These are phyloP conservation scores for Strobilomyces echinocephalus DNA, from an alignment of 768 basidiomycete genomes.

Conservation along the genomic window DNA sequence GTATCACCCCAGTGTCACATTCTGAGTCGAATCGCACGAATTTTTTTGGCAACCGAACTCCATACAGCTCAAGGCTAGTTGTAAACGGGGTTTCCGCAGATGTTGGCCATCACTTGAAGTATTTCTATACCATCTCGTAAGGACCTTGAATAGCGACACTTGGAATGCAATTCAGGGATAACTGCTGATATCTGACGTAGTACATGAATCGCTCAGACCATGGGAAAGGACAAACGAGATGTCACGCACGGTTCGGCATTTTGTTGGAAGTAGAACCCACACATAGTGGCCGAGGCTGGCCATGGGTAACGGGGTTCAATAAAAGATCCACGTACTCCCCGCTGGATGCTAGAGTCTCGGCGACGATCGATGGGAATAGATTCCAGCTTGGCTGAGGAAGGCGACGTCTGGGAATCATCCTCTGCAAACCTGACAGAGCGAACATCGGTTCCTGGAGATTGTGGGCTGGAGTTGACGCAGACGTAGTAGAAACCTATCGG, in stretches of 20 bases:
- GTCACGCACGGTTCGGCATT: conserved; percentile 85
- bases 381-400: conserved; percentile 34
- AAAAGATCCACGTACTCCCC: conserved; percentile 43
- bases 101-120: too few species aligned
- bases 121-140: too few species aligned
- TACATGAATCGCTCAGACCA: conserved; percentile 7
- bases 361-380: conserved; percentile 35
- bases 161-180: too few species aligned
- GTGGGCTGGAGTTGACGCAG: conserved; percentile 86
- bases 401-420: conserved; percentile 26
- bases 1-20: too few species aligned
- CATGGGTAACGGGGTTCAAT: conserved; percentile 43
- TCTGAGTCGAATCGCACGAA: too few species aligned
- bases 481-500: conserved; percentile 86
- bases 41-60: too few species aligned
- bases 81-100: too few species aligned
- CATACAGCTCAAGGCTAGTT: too few species aligned
- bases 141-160: too few species aligned
- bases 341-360: conserved; percentile 46
- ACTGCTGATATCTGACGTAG: conserved; percentile 72
- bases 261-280: conserved; percentile 90
- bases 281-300: conserved; percentile 71
- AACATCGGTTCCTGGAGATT: conserved; percentile 34
- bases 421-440: conserved; percentile 28
- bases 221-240: conserved; percentile 1